These are phyloP conservation scores for Artemisia tridentata DNA, from an alignment of 129 eudicot species.

Conservation along the genomic window DNA sequence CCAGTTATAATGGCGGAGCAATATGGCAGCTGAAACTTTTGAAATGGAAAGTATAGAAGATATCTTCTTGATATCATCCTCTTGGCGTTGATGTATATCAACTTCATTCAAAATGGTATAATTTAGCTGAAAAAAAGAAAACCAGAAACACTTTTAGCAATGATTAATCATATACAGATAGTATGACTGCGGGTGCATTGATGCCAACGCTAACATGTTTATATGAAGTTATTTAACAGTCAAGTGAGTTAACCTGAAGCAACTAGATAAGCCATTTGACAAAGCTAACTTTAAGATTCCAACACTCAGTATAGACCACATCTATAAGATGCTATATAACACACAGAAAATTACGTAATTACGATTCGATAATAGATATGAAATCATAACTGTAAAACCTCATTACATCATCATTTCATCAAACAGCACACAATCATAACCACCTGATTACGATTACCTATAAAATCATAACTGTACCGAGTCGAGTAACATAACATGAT, in stretches of 20 bases:
- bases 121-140: constrained; percentile 53
- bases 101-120: constrained; percentile 70
- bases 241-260: not conserved
- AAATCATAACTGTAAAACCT: too few species aligned
- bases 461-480: too few species aligned
- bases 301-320: not conserved
- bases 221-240: not conserved
- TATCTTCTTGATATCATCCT: constrained; percentile 65
- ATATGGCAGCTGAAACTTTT: constrained; percentile 67
- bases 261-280: not conserved
- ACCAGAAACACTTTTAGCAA: constrained; percentile 3
- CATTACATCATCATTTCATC: too few species aligned
- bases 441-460: too few species aligned
- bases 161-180: constrained; percentile 10
- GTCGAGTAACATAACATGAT: too few species aligned
- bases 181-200: not conserved
- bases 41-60: constrained; percentile 77
- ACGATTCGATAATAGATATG: too few species aligned
- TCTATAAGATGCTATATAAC: constrained; percentile 2
- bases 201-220: not conserved
- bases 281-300: not conserved
- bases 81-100: constrained; percentile 72
- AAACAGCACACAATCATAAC: too few species aligned
- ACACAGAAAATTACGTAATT: not conserved
- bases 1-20: constrained; percentile 92